Evolutionary conservation across 768 basidiomycete genomes (phyloP).

Genomic region (Galerina marginata): DNA sequence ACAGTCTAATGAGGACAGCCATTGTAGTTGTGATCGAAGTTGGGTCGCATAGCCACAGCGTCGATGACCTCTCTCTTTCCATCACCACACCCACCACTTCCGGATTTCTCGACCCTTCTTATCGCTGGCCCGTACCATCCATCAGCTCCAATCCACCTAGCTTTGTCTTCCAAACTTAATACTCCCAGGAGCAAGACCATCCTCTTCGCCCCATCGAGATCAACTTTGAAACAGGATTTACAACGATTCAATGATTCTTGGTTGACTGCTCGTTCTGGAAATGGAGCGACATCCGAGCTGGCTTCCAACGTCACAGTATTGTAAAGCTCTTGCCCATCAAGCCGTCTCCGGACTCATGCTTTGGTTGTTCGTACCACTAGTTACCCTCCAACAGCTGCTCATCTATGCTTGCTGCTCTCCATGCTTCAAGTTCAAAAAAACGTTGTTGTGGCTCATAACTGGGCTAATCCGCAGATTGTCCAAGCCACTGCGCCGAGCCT

Average conservation of each 20-base stretch:
- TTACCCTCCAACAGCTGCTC: conserved; percentile 66
- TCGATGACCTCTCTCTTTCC: conserved; percentile 41
- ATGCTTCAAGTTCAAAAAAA: conserved; percentile 45
- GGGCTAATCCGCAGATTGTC: conserved; percentile 31
- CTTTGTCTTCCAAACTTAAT: conserved; percentile 51
- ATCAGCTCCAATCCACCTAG: conserved; percentile 73
- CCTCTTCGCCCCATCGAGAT: conserved; percentile 59
- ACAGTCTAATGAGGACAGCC: background rate
- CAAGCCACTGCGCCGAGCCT: conserved; percentile 47
- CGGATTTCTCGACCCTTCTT: conserved; percentile 61
- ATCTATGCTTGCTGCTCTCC: conserved; percentile 58
- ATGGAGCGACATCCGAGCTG: conserved; percentile 40
- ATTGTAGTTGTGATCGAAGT: background rate
- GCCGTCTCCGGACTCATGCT: conserved; percentile 13
- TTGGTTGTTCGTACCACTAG: conserved; percentile 39
- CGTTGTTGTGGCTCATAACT: conserved; percentile 17
- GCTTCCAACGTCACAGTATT: conserved; percentile 56
- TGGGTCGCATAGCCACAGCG: background rate
- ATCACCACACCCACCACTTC: conserved; percentile 39
- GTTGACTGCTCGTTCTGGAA: conserved; percentile 49
- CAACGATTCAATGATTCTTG: conserved; percentile 58
- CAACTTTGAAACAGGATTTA: conserved; percentile 47
- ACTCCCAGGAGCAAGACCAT: conserved; percentile 40
- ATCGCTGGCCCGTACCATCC: conserved; percentile 67
- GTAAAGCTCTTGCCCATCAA: conserved; percentile 44